Base-by-base conservation (phyloP, 208 protist species). In the Wallacemonas collosoma region DNA sequence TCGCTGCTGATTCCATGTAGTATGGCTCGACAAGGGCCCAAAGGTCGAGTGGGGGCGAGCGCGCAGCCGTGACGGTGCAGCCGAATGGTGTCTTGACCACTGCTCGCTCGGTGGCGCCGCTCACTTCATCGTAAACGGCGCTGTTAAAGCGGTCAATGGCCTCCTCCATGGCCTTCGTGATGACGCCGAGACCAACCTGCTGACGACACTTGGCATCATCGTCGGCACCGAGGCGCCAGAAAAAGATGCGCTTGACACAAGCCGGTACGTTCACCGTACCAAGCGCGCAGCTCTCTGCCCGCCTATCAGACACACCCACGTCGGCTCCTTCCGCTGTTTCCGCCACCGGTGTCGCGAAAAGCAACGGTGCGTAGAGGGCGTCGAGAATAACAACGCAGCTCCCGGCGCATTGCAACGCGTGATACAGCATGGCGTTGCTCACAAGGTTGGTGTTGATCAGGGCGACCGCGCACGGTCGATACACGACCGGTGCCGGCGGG, bases 381-480 rank as follows among this genome's bases (percentile, higher is more conserved):
- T 88, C 83, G 12, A 88, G 44, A 45, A 91, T 57, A 1, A 88
- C 12, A 57, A 85, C 67, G 17, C 72, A 57, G 48, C 80, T 67
- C 11, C 72, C 74, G 1, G 74, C 48, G 63, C 81, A 86, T 50
- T 79, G 72, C 3, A 91, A 51, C 38, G 77, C 72, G 65, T 87
- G 81, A 65, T 63, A 86, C 5, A 88, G 71, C 81, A 87, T 88
- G 43, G 61, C 41, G 53, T 88, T 85, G 62, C 73, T 91, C 4
- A 71, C 57, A 43, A 91, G 65, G 56, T 88, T 88, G 0, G 86
- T 91, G 80, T 91, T 88, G 58, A 91, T 68, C 26, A 91, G 80
- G 9, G 86, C 86, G 15, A 78, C 77, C 35, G 76, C 72, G 64
- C 86, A 91, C 11, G 79, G 76, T 35, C 77, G 79, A 67, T 90